Evolutionary conservation across 352 stramenopile genomes (phyloP).

Genomic region (Phytophthora multivora): DNA sequence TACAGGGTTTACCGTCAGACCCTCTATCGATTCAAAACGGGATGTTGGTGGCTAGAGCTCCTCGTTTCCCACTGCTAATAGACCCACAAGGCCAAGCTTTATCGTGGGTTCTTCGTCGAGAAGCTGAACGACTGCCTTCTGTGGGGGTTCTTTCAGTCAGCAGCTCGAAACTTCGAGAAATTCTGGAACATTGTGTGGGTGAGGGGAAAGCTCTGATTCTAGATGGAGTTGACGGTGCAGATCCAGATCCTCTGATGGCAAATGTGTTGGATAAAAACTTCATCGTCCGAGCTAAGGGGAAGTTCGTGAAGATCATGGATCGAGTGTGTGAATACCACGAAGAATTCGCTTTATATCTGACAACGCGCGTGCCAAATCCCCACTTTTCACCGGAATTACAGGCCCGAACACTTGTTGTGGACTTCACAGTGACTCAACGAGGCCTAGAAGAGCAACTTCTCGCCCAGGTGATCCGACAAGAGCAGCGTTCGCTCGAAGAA

Average conservation of each 20-base stretch:
- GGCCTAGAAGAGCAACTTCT: conserved; percentile 92
- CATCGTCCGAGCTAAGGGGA: conserved; percentile 59
- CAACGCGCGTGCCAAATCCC: conserved; percentile 66
- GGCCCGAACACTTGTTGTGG: conserved; percentile 71
- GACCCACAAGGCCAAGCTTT: conserved; percentile 91
- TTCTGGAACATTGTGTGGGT: conserved; percentile 87
- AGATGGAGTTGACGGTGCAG: conserved; percentile 64
- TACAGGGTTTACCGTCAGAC: conserved; percentile 88
- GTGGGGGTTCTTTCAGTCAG: conserved; percentile 67
- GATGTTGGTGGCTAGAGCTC: conserved; percentile 81
- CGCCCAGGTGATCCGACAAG: conserved; percentile 90
- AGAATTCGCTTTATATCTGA: conserved; percentile 71
- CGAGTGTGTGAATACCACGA: conserved; percentile 71
- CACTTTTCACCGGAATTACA: conserved; percentile 78
- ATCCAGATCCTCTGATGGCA: conserved; percentile 64
- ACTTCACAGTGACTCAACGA: conserved; percentile 93
- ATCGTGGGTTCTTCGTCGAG: conserved; percentile 81
- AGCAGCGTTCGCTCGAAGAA: conserved; percentile 91
- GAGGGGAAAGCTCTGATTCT: conserved; percentile 89
- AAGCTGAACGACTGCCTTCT: conserved; percentile 61
- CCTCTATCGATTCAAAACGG: conserved; percentile 92
- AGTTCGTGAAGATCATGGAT: conserved; percentile 76
- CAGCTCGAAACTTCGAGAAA: conserved; percentile 77
- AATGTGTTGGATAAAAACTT: conserved; percentile 74
- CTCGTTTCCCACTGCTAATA: conserved; percentile 86